A percentile compares a stretch with the other conserved stretches of the same genome.
phyloP scores from a whole-genome alignment of 2,329 filamentous ascomycete genomes.

The Colletotrichum godetiae region DNA sequence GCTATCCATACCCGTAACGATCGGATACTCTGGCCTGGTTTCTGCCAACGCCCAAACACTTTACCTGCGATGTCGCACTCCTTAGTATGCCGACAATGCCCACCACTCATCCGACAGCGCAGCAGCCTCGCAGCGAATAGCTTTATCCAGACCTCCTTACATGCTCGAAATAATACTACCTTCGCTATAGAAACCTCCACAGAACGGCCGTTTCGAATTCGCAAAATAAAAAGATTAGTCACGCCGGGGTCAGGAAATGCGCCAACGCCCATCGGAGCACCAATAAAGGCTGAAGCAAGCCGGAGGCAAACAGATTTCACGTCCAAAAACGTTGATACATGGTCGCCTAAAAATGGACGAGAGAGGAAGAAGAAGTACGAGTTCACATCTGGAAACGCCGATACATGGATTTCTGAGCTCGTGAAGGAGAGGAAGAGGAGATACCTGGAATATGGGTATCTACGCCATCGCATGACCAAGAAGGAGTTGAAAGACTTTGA shows the following conservation, averaged over 20 bases:
- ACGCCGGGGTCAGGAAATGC: not conserved
- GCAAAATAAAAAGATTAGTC: not conserved
- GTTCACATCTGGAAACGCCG: not conserved
- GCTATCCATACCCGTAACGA: not conserved
- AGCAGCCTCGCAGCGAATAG: not conserved
- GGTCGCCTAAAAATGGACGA: not conserved
- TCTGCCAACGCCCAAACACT: not conserved
- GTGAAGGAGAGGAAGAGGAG: slow-evolving; percentile 32
- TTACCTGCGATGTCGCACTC: slow-evolving; percentile 1
- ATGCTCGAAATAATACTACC: not conserved
- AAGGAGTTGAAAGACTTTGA: slow-evolving; percentile 21
- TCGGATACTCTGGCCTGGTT: not conserved
- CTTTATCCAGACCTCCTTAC: not conserved
- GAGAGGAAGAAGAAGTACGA: not conserved
- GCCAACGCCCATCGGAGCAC: not conserved
- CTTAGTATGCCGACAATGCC: slow-evolving; percentile 12
- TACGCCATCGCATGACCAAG: slow-evolving; percentile 26
- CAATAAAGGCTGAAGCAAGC: not conserved
- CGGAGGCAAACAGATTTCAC: not conserved
- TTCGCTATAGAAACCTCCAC: not conserved
- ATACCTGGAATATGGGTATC: slow-evolving; percentile 31
- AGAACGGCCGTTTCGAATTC: not conserved
- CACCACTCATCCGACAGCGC: slow-evolving; percentile 15
- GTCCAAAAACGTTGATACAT: not conserved
- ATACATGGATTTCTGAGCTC: not conserved